These are phyloP conservation scores for Dionaea muscipula DNA, from an alignment of 179 eudicot genomes.

Conservation along the genomic window DNA sequence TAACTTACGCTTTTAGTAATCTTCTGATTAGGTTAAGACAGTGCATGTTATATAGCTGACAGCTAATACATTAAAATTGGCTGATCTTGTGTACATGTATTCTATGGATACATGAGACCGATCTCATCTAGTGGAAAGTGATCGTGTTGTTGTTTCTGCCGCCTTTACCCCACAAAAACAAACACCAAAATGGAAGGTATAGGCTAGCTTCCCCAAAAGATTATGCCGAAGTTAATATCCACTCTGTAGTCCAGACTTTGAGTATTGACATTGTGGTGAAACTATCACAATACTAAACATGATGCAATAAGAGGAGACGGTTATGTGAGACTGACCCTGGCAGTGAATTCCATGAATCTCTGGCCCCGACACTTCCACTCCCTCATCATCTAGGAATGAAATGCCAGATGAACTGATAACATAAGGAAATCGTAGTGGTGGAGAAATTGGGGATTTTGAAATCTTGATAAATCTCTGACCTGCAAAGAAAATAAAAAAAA, in stretches of 20 bases:
- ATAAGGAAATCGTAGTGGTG: slow-evolving; percentile 57
- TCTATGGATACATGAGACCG: too few relatives aligned
- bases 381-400: slow-evolving; percentile 43
- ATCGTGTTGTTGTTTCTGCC: too few relatives aligned
- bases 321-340: slow-evolving; percentile 28
- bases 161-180: too few relatives aligned
- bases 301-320: neutral
- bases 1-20: too few relatives aligned
- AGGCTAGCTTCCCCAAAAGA: too few relatives aligned
- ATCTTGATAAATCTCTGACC: slow-evolving; percentile 69
- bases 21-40: too few relatives aligned
- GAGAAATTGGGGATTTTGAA: slow-evolving; percentile 86
- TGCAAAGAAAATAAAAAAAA: slow-evolving; percentile 16
- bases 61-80: too few relatives aligned
- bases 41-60: too few relatives aligned
- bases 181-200: too few relatives aligned
- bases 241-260: neutral
- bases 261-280: neutral
- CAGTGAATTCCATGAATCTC: slow-evolving; percentile 48
- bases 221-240: too few relatives aligned
- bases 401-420: slow-evolving; percentile 55
- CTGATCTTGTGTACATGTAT: too few relatives aligned
- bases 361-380: slow-evolving; percentile 55
- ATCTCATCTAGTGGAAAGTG: too few relatives aligned
- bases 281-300: neutral